Evolutionary conservation across 73 alveolate species (phyloP), one percentile per base, ranked within the genome.

Genomic region (Tetrahymena borealis): DNA sequence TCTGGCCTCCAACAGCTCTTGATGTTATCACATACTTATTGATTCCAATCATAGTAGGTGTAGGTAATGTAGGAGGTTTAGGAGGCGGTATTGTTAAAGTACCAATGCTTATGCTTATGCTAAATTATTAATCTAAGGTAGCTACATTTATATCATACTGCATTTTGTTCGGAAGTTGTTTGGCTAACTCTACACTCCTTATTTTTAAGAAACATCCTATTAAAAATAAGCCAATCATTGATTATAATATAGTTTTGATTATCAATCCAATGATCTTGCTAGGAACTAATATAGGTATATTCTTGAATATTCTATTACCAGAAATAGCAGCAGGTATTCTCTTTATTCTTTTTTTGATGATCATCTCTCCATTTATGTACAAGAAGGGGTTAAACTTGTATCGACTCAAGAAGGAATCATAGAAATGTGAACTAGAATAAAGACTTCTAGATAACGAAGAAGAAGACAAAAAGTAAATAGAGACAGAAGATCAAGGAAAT

Each of bases 71-170:
- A 10, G 95, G 93, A 92, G 93, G 95, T 13, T 78, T 92, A 92
- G 95, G 95, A 31, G 93, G 94, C n/a, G 95, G 93, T 16, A 91
- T 92, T 33, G 90, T 92, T 12, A 92, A 92, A 92, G 92, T 78
- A 37, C 95, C 95, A 3, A 78, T 92, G 41, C 28, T 92, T 38
- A 78, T 92, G 78, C 90, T 92, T 37, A 92, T 92, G 95, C 90
- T 78, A 13, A 40, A 92, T 38, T 91, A 91, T 33, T 39, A 91
- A 32, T 24, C 42, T n/a, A 33, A 40, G 11, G 32, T 78, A 32
- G 94, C 94, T 20, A 91, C 94, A 28, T 91, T 60, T 20, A 24
- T 91, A 16, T 91, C 94, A 28, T 91, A 91, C 90, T 91, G 94
- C 24, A 15, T 91, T 13, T 78, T 91, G 90, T 91, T 91, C 77